Evolutionary conservation across 2,329 filamentous ascomycete species (phyloP), one percentile per base, ranked within the genome.

Genomic region (Phaeophleospora eucalypticola): DNA sequence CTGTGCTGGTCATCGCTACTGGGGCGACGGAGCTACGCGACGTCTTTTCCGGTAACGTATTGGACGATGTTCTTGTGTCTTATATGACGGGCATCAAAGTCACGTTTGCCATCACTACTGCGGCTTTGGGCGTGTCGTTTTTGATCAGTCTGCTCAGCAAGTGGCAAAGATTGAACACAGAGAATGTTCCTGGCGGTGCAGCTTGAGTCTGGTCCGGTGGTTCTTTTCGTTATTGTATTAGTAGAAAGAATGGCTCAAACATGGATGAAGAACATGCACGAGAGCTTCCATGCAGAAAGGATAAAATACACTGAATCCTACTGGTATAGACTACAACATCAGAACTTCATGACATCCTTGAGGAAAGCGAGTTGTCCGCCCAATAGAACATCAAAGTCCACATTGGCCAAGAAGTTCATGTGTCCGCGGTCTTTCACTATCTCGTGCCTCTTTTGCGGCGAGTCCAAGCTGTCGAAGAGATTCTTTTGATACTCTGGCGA

Each of bases 21-120:
- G 77, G 77, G 27, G 76, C 77, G 1, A 87, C 83, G 0, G 74
- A 80, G 41, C 70, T 89, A 10, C 7, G 8, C 4, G 8, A 24
- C 3, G 18, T 74, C 60, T 70, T 39, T 14, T 4, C 17, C 8
- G 6, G 6, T 3, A 14, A 24, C 3, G 6, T 8, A 1, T 77
- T 87, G 17, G 67, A 6, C 74, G 65, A 69, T 1, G 80, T 89
- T 7, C 68, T 82, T 1, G 53, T 68, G 0, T 82, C 80, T 0
- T 87, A 87, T 36, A 63, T 64, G 62, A 41, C 18, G 3, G 62
- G 62, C 3, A 37, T 65, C 21, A 56, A 58, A 38, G 50, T 46
- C 19, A 49, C 54, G 1, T 62, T 54, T 42, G 49, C 47, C 34
- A 41, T 57, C 16, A 34, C 46, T 16, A 56, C 60, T 35, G 52